Conservation (phyloP, 169 alveolate species). For the Cystoisospora suis region DNA sequence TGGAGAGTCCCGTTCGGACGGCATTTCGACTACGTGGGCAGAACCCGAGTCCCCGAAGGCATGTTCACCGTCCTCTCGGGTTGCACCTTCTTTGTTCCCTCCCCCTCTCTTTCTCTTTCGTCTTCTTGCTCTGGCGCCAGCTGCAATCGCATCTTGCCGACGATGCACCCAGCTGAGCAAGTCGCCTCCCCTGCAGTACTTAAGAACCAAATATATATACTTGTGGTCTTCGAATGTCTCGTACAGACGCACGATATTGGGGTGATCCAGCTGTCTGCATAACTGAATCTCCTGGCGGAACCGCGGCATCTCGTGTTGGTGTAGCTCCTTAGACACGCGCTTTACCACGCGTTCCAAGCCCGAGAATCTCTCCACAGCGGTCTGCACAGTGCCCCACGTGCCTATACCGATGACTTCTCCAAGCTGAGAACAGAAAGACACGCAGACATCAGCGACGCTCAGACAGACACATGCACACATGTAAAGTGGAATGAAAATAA, state of each 20-base stretch:
- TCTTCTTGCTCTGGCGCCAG: not conserved
- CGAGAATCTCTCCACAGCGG: slow-evolving; percentile 46
- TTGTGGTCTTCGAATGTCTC: slow-evolving; percentile 88
- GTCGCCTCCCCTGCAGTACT: slow-evolving; percentile 61
- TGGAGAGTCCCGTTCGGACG: not conserved
- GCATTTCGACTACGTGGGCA: not conserved
- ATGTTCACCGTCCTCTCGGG: not conserved
- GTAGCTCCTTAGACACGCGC: slow-evolving; percentile 44
- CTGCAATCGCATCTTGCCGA: slow-evolving; percentile 23
- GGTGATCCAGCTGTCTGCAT: slow-evolving; percentile 82
- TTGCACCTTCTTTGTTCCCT: not conserved
- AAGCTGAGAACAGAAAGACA: slow-evolving; percentile 6
- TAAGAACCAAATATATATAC: slow-evolving; percentile 37
- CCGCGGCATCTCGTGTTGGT: slow-evolving; percentile 33
- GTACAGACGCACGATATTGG: slow-evolving; percentile 86
- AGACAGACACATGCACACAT: not conserved
- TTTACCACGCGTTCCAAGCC: slow-evolving; percentile 61
- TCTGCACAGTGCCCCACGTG: slow-evolving; percentile 52
- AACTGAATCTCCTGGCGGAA: slow-evolving; percentile 45
- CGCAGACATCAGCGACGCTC: not conserved
- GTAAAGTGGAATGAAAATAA: not conserved
- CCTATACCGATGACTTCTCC: slow-evolving; percentile 57
- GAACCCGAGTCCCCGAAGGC: not conserved
- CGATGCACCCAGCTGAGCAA: slow-evolving; percentile 55
- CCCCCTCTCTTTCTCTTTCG: not conserved